Evolutionary conservation across 345 rosid genomes (phyloP), one percentile per base, ranked within the genome.

Genomic region (Abelmoschus esculentus): DNA sequence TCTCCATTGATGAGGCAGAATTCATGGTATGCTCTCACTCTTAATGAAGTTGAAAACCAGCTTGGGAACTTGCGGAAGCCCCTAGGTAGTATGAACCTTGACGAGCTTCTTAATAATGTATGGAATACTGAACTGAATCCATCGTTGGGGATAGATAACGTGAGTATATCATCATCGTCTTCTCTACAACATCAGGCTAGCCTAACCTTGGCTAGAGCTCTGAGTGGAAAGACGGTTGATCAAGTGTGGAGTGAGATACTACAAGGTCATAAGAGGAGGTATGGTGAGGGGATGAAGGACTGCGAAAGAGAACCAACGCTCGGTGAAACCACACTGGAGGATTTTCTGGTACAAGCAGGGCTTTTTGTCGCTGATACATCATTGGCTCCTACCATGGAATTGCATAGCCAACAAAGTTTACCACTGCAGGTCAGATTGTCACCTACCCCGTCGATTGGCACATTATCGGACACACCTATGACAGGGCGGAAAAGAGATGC

Each of bases 331-430:
- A 86, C 93, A 26, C 73, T 83, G 76, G 93, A 88, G 85, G 90
- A 86, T 36, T 88, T 88, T 82, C 77, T 86, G 80, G 83, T 83
- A 17, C 83, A 82, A 72, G 90, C 90, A 2, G 89, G 90, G 32
- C 85, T 85, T 42, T 82, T 80, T 72, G 81, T 81, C 49, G 80
- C 79, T 0, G 83, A 85, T 31, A 38, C 83, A 26, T 73, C 83
- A 14, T 19, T 76, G 60, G 66, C 70, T 67, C 81, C 88, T 58
- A 73, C 81, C 0, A 72, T 79, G 85, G 87, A 80, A n/a, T 62
- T 83, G 61, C 73, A 65, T 29, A 70, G 74, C 61, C 76, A 74
- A 2, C 83, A 58, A 31, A 74, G 76, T 71, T 69, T 72, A 17
- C 44, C 66, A 0, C 78, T 71, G 50, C 74, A 75, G 58, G 70